These are phyloP conservation scores for Aphanomyces stellatus DNA, from an alignment of 352 stramenopile species.

Conservation along the genomic window DNA sequence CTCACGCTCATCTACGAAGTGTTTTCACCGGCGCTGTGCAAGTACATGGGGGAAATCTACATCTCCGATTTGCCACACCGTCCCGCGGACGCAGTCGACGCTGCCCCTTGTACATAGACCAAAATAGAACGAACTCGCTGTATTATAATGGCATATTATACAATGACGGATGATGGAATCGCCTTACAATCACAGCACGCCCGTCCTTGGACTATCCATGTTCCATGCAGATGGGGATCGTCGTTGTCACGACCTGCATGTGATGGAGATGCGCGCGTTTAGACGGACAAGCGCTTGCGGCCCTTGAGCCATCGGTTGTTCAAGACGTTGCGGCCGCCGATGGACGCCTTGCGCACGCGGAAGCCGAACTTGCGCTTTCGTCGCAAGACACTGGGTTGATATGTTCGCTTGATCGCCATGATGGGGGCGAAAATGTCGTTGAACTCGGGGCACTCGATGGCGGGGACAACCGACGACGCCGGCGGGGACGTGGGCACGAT, in stretches of 20 bases:
- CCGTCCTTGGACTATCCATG: too few relatives aligned
- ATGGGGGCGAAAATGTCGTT: constrained; percentile 28
- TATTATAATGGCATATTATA: too few relatives aligned
- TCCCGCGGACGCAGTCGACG: neutral
- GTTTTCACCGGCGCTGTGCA: constrained; percentile 65
- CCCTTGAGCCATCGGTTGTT: constrained; percentile 76
- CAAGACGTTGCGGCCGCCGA: constrained; percentile 67
- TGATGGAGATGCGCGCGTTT: too few relatives aligned
- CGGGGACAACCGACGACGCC: neutral
- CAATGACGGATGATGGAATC: too few relatives aligned
- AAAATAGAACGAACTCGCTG: too few relatives aligned
- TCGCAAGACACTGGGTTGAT: constrained; percentile 77
- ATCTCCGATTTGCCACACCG: constrained; percentile 11
- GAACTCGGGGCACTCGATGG: constrained; percentile 17
- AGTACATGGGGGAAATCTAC: constrained; percentile 54
- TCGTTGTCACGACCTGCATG: too few relatives aligned
- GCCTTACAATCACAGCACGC: too few relatives aligned
- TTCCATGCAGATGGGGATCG: too few relatives aligned
- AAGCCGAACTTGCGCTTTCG: constrained; percentile 84
- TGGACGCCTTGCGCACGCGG: constrained; percentile 59
- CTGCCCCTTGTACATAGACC: too few relatives aligned
- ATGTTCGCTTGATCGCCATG: constrained; percentile 75
- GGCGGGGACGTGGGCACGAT: neutral
- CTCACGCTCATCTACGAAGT: constrained; percentile 86
- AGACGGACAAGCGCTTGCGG: constrained; percentile 78